phyloP scores from a whole-genome alignment of 257 asterid genomes.

The Lantana camara region DNA sequence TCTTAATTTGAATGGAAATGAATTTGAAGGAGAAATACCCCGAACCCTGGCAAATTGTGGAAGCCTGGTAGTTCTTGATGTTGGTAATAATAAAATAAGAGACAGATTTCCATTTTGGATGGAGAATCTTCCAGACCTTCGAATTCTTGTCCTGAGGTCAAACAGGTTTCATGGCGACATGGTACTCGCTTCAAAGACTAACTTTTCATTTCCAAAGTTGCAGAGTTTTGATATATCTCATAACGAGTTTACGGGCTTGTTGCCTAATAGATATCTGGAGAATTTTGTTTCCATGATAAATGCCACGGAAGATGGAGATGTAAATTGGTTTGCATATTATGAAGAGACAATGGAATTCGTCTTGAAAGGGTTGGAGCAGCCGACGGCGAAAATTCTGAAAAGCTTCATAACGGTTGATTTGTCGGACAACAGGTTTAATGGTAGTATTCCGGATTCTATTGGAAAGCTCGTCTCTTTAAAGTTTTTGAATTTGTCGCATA shows the following conservation, averaged over 20 bases:
- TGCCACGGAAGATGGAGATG: neutral
- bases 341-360: neutral
- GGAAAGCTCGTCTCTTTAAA: neutral
- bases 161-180: conserved; percentile 7
- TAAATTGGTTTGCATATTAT: neutral
- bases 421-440: neutral
- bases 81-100: conserved; percentile 28
- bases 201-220: conserved; percentile 20
- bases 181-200: neutral
- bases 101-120: conserved; percentile 31
- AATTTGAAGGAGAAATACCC: conserved; percentile 1
- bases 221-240: conserved; percentile 23
- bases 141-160: conserved; percentile 27
- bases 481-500: neutral
- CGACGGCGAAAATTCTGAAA: neutral
- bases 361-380: neutral
- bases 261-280: neutral
- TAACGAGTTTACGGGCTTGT: conserved; percentile 25
- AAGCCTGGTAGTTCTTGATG: conserved; percentile 12
- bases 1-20: conserved; percentile 6
- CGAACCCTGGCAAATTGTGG: conserved; percentile 25
- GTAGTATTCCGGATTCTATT: neutral
- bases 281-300: neutral
- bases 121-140: conserved; percentile 26
- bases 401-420: neutral